Base-by-base conservation (phyloP, 164 flowering plant species). In the Protea cynaroides region DNA sequence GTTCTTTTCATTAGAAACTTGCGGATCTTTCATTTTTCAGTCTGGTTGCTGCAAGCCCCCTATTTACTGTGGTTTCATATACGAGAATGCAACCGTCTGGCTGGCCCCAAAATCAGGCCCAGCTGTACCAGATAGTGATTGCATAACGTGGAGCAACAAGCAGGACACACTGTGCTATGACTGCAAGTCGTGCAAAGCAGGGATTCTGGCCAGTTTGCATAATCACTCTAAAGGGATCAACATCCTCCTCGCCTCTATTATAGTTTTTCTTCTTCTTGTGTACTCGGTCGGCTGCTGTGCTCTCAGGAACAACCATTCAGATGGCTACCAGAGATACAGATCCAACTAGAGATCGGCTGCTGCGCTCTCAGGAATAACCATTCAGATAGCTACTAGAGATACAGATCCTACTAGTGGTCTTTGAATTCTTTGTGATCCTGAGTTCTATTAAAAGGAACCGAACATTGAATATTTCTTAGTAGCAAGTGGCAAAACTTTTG, bases 101-200 rank as follows among this genome's bases (percentile, higher is more conserved):
- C 49, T 17, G 2, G 56, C 46, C 19, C 75, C 80, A 0, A 50
- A 68, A 62, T 25, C 68, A 1, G 76, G 77, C 7, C 54, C 56
- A 47, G 24, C 47, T 4, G 51, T 61, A 9, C 24, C 23, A 2
- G 75, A 68, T 19, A 34, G 50, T 3, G 80, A 77, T 37, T 77
- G 80, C 57, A 25, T 13, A 5, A 43, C 65, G 17, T 77, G 80
- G 80, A 68, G 71, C 60, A 74, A 68, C 63, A 8, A 64, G 7
- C 68, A 67, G 47, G 59, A 67, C 11, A 58, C 52, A 7, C 58
- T 71, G 21, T 77, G 78, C 66, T 77, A 65, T 14, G 69, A 70
- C 53, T 85, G 86, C 65, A 69, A 76, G 15, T 72, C 87, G 14
- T 81, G 87, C 80, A 80, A 82, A 40, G 84, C 68, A 1, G 86